Base-by-base conservation (phyloP, 2,329 filamentous ascomycete genomes). In the Coniochaeta pulveracea region DNA sequence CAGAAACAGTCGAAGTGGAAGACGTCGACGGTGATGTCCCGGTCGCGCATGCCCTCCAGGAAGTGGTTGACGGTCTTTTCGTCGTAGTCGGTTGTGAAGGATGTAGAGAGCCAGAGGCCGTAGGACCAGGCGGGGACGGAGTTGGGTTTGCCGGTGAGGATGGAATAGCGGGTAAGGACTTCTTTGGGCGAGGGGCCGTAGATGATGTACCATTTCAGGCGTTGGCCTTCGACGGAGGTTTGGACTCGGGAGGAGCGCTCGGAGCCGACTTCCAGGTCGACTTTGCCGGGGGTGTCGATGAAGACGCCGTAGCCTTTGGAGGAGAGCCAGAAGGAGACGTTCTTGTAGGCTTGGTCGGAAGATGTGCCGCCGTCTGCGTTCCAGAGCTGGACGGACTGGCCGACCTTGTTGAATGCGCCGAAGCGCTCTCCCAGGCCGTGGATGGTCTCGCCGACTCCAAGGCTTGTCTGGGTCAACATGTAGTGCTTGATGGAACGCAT, bases 1-100 rank as follows among this genome's bases (percentile, higher is more conserved):
- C 79, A 85, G 64, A 83, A 85, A 52, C 75, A 81, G 49, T 85
- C 80, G 42, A 80, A 85, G 51, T 85, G 80, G 53, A 85, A 84
- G 3, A 83, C 77, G 23, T 79, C 72, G 2, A 85, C 65, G 0
- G 76, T 73, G 11, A 78, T 79, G 28, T 71, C 66, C 2, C 76
- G 68, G 31, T 69, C 60, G 40, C 65, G 67, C 72, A 85, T 83
- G 9, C 77, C 77, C 43, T 80, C 69, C 15, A 84, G 64, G 52
- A 84, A 84, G 8, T 64, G 63, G 28, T 63, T 72, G 17, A 84
- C 79, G 0, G 79, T 84, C 14, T 64, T 51, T 52, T 84, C 79
- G 40, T 80, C 76, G 47, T 85, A 85, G 40, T 72, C 71, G 3
- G 80, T 84, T 2, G 78, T 83, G 55, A 84, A 85, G 39, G 73